These are phyloP conservation scores for Teratosphaeria pseudoeucalypti DNA, from an alignment of 2,329 filamentous ascomycete species.

Conservation along the genomic window DNA sequence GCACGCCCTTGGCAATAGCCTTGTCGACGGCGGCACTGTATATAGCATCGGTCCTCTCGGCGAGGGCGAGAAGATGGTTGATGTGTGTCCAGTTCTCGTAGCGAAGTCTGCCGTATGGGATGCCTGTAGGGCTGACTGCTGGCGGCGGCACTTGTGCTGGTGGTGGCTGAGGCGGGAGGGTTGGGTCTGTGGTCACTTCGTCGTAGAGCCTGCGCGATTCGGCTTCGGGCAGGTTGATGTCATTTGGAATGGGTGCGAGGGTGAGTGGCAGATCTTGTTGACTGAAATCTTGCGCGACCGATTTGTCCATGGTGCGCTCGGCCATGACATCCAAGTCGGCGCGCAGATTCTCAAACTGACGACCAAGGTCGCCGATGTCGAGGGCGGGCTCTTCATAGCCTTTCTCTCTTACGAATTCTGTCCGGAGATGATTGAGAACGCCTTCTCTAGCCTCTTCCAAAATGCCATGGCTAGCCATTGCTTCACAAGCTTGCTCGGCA, in stretches of 20 bases:
- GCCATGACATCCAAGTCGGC: conserved; percentile 17
- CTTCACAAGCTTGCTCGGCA: conserved; percentile 12
- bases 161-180: neutral
- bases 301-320: conserved; percentile 8
- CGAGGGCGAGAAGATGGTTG: conserved; percentile 32
- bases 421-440: conserved; percentile 2
- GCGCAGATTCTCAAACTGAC: conserved; percentile 10
- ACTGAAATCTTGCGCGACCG: conserved; percentile 24
- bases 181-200: conserved; percentile 25
- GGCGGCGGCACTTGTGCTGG: neutral
- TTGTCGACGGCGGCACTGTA: conserved; percentile 18
- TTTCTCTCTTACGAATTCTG: neutral
- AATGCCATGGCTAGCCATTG: neutral
- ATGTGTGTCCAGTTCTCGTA: conserved; percentile 42
- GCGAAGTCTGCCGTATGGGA: conserved; percentile 35
- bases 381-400: neutral
- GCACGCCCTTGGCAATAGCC: conserved; percentile 14
- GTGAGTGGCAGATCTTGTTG: conserved; percentile 28
- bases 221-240: conserved; percentile 12
- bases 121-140: conserved; percentile 11
- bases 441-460: conserved; percentile 4
- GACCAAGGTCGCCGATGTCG: conserved; percentile 2
- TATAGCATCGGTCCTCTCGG: conserved; percentile 18
- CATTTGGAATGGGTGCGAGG: conserved; percentile 15
- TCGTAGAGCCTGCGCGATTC: conserved; percentile 33